Evolutionary conservation across 2,329 filamentous ascomycete species (phyloP), one percentile per base, ranked within the genome.

Genomic region (Fusarium sp.): DNA sequence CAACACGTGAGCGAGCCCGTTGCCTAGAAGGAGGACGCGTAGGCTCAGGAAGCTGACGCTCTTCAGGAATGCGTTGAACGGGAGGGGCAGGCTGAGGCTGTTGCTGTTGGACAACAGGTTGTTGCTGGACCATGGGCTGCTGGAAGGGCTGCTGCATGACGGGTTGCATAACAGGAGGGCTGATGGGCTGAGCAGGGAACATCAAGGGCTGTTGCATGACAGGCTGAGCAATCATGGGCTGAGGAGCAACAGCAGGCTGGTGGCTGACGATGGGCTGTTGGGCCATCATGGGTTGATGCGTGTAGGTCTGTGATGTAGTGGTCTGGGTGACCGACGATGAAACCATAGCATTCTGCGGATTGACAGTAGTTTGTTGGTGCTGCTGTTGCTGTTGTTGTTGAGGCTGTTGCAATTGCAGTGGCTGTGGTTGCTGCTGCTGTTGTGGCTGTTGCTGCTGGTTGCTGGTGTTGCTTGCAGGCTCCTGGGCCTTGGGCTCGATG

Each of bases 401-500:
- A 41, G 67, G 66, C 28, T 70, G 70, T 14, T 62, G 61, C 20
- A 45, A 45, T 16, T 55, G 61, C 28, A 51, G 53, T n/a, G 60
- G 64, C 30, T 30, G 64, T 33, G 30, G 39, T 45, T 67, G 71
- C 24, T 68, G 59, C 42, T 65, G 71, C 6, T 64, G 71, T 4
- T 72, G 68, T 16, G 42, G 53, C 54, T 70, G 66, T 28, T 73
- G 72, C 18, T 36, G 61, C 33, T 54, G 65, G n/a, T 24, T 55
- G 53, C 33, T 65, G 56, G 24, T 22, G 50, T 44, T 56, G 62
- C 13, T 59, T 22, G 66, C 45, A 50, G 72, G 50, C 41, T 73
- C 68, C 44, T 67, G 70, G 12, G 62, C 50, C 11, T 68, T 72
- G 3, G 76, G 76, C 65, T 76, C 76, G 28, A 78, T 78, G 71